Evolutionary conservation across 164 flowering plant species (phyloP).

Genomic region (Echeveria elegans): DNA sequence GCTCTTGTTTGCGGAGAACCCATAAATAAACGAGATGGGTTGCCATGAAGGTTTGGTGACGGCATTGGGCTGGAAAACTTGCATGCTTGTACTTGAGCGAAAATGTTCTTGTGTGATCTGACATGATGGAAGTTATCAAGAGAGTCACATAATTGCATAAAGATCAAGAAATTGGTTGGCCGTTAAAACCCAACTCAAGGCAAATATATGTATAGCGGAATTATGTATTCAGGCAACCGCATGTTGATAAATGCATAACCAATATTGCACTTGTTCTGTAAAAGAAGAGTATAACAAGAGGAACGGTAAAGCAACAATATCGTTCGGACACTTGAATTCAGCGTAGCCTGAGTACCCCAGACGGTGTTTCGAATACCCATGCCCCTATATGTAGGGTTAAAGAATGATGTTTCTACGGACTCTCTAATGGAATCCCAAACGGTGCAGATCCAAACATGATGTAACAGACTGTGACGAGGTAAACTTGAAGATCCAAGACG

Average conservation of each 20-base stretch:
- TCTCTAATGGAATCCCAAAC: conserved; percentile 67
- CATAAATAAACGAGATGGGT: not conserved
- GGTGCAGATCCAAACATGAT: conserved; percentile 98
- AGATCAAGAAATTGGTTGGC: not conserved
- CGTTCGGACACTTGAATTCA: conserved; percentile 34
- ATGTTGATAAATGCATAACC: conserved; percentile 97
- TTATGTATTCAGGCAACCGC: conserved; percentile 78
- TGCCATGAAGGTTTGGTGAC: not conserved
- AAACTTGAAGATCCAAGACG: conserved; percentile 41
- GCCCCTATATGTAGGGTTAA: conserved; percentile 41
- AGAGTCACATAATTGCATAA: not conserved
- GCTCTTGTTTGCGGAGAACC: conserved; percentile 2
- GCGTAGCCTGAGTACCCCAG: conserved; percentile 33
- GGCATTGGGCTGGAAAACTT: conserved; percentile 16
- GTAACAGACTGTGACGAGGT: conserved; percentile 26
- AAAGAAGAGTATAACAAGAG: not conserved
- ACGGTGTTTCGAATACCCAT: conserved; percentile 43
- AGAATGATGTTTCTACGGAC: conserved; percentile 53
- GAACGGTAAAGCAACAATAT: conserved; percentile 15
- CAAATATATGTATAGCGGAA: conserved; percentile 75
- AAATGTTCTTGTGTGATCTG: conserved; percentile 22
- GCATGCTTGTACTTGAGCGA: conserved; percentile 22
- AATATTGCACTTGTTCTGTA: conserved; percentile 98
- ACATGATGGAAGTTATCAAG: conserved; percentile 3
- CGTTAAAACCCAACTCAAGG: not conserved